Percentiles rank a stretch among this genome's conserved stretches.
Conservation (phyloP, 1,284 basidiomycete genomes). For the Cystobasidiaceae sp. region DNA sequence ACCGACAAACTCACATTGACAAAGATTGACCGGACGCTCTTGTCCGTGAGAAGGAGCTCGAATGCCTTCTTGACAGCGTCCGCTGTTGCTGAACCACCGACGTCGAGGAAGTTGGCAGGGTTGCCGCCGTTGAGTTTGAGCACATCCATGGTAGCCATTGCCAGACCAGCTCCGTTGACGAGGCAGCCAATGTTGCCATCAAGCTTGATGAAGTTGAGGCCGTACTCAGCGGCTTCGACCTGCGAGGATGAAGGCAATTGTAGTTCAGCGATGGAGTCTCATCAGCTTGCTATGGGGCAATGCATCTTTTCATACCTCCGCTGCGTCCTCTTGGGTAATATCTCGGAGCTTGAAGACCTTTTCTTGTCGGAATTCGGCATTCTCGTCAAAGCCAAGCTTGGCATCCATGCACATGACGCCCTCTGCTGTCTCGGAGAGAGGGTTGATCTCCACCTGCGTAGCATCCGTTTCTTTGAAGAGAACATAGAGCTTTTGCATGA, state of each 20-base stretch:
- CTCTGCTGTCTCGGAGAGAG: slow-evolving; percentile 89
- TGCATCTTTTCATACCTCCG: slow-evolving; percentile 61
- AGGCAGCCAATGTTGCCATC: slow-evolving; percentile 97
- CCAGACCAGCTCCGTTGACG: slow-evolving; percentile 97
- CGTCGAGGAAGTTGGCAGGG: slow-evolving; percentile 97
- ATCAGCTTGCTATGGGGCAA: background rate
- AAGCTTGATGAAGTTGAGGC: slow-evolving; percentile 98
- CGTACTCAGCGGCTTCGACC: slow-evolving; percentile 64
- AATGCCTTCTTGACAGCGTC: slow-evolving; percentile 99
- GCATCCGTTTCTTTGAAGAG: slow-evolving; percentile 99
- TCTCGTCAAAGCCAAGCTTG: slow-evolving; percentile 99
- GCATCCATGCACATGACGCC: slow-evolving; percentile 99
- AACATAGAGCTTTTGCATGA: slow-evolving; percentile 90
- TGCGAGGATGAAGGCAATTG: background rate
- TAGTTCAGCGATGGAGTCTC: background rate
- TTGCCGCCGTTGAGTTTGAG: slow-evolving; percentile 89
- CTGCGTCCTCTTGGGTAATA: slow-evolving; percentile 89
- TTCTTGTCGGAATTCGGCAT: slow-evolving; percentile 94
- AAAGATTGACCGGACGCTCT: slow-evolving; percentile 95
- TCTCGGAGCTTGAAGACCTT: slow-evolving; percentile 89
- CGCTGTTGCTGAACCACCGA: slow-evolving; percentile 95
- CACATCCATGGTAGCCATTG: slow-evolving; percentile 99
- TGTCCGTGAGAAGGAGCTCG: slow-evolving; percentile 83
- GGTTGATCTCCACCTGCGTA: slow-evolving; percentile 99
- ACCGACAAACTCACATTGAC: slow-evolving; percentile 60